These are phyloP conservation scores for Tylopilus plumbeoviolaceoides DNA, from an alignment of 768 basidiomycete genomes.

Conservation along the genomic window DNA sequence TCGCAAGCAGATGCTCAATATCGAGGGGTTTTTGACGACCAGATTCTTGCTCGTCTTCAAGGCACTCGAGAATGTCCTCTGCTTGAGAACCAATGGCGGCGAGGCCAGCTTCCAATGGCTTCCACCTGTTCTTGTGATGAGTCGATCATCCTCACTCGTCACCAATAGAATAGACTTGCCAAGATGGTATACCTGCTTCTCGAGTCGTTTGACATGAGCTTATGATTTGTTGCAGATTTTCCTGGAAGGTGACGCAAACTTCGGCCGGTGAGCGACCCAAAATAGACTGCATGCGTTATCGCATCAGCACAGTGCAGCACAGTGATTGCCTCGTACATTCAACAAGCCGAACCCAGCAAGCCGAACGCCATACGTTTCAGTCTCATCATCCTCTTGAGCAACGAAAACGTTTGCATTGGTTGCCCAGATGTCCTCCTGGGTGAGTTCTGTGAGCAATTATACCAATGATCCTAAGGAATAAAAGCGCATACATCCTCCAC, in stretches of 20 bases:
- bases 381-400: constrained; percentile 92
- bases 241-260: constrained; percentile 52
- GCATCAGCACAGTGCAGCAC: not conserved
- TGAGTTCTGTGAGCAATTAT: not conserved
- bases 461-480: not conserved
- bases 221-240: constrained; percentile 52
- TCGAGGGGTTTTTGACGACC: constrained; percentile 68
- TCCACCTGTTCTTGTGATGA: constrained; percentile 64
- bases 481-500: constrained; percentile 68
- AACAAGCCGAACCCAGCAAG: constrained; percentile 83
- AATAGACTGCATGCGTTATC: constrained; percentile 41
- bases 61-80: constrained; percentile 67
- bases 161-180: constrained; percentile 40
- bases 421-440: constrained; percentile 87
- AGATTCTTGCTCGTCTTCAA: constrained; percentile 71
- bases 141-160: not conserved
- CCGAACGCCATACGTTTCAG: constrained; percentile 74
- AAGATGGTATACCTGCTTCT: constrained; percentile 53
- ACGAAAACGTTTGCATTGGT: constrained; percentile 89
- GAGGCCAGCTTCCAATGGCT: constrained; percentile 80
- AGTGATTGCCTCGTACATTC: constrained; percentile 42
- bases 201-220: constrained; percentile 51
- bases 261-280: constrained; percentile 51
- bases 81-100: constrained; percentile 80
- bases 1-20: constrained; percentile 67